A percentile compares a stretch with the other conserved stretches of the same genome.
Conservation (phyloP, 2,329 filamentous ascomycete genomes). For the Fragosphaeria purpurea region DNA sequence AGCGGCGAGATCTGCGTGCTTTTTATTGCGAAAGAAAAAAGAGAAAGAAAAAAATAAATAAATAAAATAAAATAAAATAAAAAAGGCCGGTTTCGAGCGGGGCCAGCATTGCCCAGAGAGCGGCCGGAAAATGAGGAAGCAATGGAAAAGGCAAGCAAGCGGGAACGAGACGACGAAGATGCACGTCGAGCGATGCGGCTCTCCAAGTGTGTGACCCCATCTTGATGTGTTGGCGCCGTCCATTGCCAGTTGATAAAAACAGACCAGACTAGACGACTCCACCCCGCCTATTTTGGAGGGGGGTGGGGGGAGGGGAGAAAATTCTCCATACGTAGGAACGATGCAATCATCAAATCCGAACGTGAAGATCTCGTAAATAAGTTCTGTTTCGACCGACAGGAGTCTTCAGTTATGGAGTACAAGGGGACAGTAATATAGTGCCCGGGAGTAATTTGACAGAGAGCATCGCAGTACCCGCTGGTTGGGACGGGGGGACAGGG, state of each 20-base stretch:
- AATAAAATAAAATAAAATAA: slow-evolving; percentile 20
- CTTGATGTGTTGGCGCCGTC: slow-evolving; percentile 83
- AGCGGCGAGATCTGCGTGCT: slow-evolving; percentile 52
- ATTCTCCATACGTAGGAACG: background rate
- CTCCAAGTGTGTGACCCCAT: slow-evolving; percentile 54
- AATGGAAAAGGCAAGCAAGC: slow-evolving; percentile 26
- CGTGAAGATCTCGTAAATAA: slow-evolving; percentile 35
- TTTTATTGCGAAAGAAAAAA: slow-evolving; percentile 44
- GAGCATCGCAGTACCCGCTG: background rate
- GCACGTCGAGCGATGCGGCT: slow-evolving; percentile 55
- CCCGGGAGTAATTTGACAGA: background rate
- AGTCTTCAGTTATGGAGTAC: too few species aligned
- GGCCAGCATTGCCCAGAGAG: slow-evolving; percentile 29
- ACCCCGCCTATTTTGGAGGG: slow-evolving; percentile 40
- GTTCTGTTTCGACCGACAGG: slow-evolving; percentile 5
- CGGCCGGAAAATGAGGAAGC: slow-evolving; percentile 25
- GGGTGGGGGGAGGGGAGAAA: slow-evolving; percentile 10
- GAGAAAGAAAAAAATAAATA: slow-evolving; percentile 34
- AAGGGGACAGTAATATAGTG: background rate
- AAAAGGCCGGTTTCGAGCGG: slow-evolving; percentile 31
- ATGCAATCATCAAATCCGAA: slow-evolving; percentile 26
- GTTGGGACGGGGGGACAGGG: background rate
- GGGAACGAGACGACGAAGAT: slow-evolving; percentile 36
- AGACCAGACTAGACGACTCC: slow-evolving; percentile 52
- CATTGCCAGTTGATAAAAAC: slow-evolving; percentile 69